phyloP scores from a whole-genome alignment of 1,284 basidiomycete genomes.

The Ustilago trichophora region DNA sequence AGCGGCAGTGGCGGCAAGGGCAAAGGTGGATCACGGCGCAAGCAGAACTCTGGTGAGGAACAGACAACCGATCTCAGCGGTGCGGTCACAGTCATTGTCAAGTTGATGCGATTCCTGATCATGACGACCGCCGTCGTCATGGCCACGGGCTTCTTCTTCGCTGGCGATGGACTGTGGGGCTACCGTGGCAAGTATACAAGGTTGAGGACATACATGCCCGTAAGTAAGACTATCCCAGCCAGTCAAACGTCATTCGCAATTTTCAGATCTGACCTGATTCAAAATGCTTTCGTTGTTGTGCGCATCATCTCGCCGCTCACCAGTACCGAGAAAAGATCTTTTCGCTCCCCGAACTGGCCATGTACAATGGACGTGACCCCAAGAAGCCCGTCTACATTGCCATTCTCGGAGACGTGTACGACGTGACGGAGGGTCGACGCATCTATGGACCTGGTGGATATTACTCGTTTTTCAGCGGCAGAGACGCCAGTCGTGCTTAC shows the following conservation, averaged over 20 bases:
- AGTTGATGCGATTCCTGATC: constrained; percentile 27
- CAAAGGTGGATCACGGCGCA: background rate
- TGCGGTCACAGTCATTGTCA: constrained; percentile 6
- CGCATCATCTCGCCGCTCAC: too few relatives aligned
- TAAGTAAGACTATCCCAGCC: constrained; percentile 34
- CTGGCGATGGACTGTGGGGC: constrained; percentile 61
- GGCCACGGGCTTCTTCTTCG: constrained; percentile 46
- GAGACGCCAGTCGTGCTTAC: constrained; percentile 62
- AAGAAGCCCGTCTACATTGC: constrained; percentile 76
- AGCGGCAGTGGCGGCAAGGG: constrained; percentile 5
- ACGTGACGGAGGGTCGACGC: constrained; percentile 78
- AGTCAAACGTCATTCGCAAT: too few relatives aligned
- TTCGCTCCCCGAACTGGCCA: constrained; percentile 75
- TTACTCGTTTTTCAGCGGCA: constrained; percentile 62
- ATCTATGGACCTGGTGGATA: constrained; percentile 76
- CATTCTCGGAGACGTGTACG: constrained; percentile 90
- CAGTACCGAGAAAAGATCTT: constrained; percentile 72
- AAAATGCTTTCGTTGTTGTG: too few relatives aligned
- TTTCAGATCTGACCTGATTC: too few relatives aligned
- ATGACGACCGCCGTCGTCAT: constrained; percentile 33
- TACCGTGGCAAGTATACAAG: constrained; percentile 62
- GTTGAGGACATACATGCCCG: constrained; percentile 57
- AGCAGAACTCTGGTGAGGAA: constrained; percentile 3
- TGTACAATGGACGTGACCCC: constrained; percentile 79
- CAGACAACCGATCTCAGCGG: constrained; percentile 29